These are phyloP conservation scores for Guadua angustifolia DNA, from an alignment of 176 grass and related monocot genomes.

Conservation along the genomic window DNA sequence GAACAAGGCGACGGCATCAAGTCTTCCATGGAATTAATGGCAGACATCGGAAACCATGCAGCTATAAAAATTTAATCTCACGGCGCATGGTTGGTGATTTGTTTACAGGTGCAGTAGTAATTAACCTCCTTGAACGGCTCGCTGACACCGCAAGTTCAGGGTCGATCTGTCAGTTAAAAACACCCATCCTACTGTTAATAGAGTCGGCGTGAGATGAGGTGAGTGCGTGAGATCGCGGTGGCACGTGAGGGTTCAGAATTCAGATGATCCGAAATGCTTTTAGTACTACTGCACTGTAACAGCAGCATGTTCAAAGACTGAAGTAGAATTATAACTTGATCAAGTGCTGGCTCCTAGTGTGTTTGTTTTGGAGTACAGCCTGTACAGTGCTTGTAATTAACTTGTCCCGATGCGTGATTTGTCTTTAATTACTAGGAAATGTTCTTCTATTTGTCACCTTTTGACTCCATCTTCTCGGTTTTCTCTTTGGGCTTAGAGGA, in stretches of 20 bases:
- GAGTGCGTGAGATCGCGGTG: constrained; percentile 17
- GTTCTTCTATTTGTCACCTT: not conserved
- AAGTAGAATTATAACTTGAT: not conserved
- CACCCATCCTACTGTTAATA: not conserved
- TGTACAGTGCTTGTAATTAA: not conserved
- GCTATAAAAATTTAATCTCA: not conserved
- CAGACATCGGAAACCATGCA: constrained; percentile 38
- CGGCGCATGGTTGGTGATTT: constrained; percentile 7
- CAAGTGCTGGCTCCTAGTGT: not conserved
- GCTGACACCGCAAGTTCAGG: constrained; percentile 46
- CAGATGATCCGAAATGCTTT: constrained; percentile 52
- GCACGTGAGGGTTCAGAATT: constrained; percentile 41
- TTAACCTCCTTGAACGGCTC: constrained; percentile 24
- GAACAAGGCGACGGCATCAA: not conserved
- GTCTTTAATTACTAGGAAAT: not conserved
- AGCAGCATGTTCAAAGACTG: not conserved
- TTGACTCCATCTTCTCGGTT: not conserved
- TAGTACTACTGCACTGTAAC: not conserved
- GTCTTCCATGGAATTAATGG: constrained; percentile 48
- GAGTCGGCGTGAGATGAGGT: not conserved
- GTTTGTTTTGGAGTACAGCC: not conserved
- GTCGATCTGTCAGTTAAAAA: constrained; percentile 47
- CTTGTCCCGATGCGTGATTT: not conserved
- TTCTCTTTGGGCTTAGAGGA: not conserved
- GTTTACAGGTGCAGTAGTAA: constrained; percentile 6